Percentiles rank a stretch among this genome's conserved stretches.
phyloP scores from a whole-genome alignment of 192 early-diverging fungal genomes.

The Backusella circina region DNA sequence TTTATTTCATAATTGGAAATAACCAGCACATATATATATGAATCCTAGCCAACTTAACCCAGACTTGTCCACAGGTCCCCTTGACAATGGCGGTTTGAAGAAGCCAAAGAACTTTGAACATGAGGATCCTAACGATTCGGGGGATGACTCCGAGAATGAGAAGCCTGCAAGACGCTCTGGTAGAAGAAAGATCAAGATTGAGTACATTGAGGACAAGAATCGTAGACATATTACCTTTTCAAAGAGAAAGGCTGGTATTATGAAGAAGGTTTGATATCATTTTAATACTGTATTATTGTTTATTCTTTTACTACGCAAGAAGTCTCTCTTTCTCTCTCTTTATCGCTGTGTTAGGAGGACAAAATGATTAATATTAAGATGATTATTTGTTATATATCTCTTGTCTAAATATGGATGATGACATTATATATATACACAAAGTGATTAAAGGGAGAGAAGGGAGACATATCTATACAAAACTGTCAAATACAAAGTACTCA shows the following conservation, averaged over 20 bases:
- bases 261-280: conserved; percentile 80
- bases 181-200: conserved; percentile 94
- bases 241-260: conserved; percentile 95
- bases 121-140: conserved; percentile 40
- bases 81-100: neutral
- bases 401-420: neutral
- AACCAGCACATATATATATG: conserved; percentile 4
- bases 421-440: neutral
- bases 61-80: neutral
- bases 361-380: neutral
- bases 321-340: neutral
- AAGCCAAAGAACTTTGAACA: conserved; percentile 15
- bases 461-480: neutral
- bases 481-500: neutral
- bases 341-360: neutral
- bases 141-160: conserved; percentile 64
- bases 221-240: conserved; percentile 92
- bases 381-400: neutral
- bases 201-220: conserved; percentile 92
- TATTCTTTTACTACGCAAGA: neutral
- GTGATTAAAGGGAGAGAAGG: neutral
- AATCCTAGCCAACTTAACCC: conserved; percentile 16
- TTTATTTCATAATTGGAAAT: conserved; percentile 20
- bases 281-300: neutral
- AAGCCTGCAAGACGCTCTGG: conserved; percentile 68